Evolutionary conservation across 176 grass and related monocot species (phyloP).

Genomic region (Leersia perrieri): DNA sequence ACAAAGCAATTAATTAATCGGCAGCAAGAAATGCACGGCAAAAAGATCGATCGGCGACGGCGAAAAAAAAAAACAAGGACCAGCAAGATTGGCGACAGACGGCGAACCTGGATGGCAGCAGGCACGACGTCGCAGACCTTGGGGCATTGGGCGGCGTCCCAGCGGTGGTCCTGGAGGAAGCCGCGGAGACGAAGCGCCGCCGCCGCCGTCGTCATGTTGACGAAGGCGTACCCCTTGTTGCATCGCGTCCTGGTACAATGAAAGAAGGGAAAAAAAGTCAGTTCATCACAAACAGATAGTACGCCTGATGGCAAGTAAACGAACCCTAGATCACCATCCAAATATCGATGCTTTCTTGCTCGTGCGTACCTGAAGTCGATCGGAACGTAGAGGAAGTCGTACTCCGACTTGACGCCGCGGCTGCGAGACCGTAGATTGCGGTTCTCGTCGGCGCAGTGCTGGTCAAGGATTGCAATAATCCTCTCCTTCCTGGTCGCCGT

Average conservation of each 20-base stretch:
- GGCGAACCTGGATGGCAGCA: constrained; percentile 52
- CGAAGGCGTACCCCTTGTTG: constrained; percentile 74
- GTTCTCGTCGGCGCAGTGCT: constrained; percentile 54
- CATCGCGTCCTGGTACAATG: constrained; percentile 28
- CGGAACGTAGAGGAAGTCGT: constrained; percentile 58
- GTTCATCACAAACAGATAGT: not conserved
- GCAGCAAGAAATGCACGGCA: no score
- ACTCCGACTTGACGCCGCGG: not conserved
- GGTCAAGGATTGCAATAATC: constrained; percentile 37
- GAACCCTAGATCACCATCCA: not conserved
- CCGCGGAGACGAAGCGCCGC: constrained; percentile 37
- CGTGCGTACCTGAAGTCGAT: constrained; percentile 61
- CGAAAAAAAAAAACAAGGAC: no score
- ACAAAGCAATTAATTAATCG: no score
- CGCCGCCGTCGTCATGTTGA: constrained; percentile 51
- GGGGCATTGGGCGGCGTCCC: constrained; percentile 20
- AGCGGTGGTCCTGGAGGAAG: constrained; percentile 23
- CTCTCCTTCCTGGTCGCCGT: constrained; percentile 12
- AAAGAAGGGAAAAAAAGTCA: not conserved
- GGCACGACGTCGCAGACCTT: constrained; percentile 61
- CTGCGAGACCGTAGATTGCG: not conserved
- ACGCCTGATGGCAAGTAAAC: not conserved
- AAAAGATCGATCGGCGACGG: not conserved
- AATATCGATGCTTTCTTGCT: no score
- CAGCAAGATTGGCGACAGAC: no score